Evolutionary conservation across 768 basidiomycete genomes (phyloP).

Genomic region (Pholiota microspora): DNA sequence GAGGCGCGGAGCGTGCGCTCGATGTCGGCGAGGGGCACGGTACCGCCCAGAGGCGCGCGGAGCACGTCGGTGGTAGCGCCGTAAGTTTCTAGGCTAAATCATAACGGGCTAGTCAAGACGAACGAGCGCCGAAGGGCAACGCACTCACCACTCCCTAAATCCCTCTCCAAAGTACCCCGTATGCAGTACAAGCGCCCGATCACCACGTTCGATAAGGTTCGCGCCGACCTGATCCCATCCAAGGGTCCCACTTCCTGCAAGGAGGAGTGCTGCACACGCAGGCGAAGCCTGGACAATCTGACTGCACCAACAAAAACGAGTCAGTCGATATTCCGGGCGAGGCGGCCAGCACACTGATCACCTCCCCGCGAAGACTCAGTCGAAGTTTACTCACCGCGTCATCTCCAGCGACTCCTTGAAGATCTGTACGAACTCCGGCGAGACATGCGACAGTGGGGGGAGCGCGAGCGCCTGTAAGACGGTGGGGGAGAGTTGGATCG

Average conservation of each 20-base stretch:
- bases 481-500: conserved; percentile 47
- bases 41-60: conserved; percentile 65
- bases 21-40: conserved; percentile 52
- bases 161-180: conserved; percentile 91
- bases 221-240: conserved; percentile 92
- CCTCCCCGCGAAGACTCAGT: too few relatives aligned
- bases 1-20: conserved; percentile 49
- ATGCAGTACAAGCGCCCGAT: conserved; percentile 74
- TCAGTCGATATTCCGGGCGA: too few relatives aligned
- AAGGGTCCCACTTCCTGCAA: conserved; percentile 85
- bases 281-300: conserved; percentile 61
- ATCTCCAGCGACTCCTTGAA: conserved; percentile 79
- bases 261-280: conserved; percentile 68
- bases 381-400: conserved; percentile 45
- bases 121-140: neutral
- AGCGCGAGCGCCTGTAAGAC: conserved; percentile 84
- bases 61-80: conserved; percentile 78
- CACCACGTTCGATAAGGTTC: conserved; percentile 75
- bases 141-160: conserved; percentile 71
- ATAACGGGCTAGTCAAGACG: neutral
- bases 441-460: conserved; percentile 77
- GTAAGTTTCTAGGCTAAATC: conserved; percentile 65
- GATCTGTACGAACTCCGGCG: conserved; percentile 76
- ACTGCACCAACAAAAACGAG: too few relatives aligned
- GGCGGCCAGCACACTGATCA: too few relatives aligned